Conservation (phyloP, 192 early-diverging fungal species). For the Phycomyces blakesleeanus region DNA sequence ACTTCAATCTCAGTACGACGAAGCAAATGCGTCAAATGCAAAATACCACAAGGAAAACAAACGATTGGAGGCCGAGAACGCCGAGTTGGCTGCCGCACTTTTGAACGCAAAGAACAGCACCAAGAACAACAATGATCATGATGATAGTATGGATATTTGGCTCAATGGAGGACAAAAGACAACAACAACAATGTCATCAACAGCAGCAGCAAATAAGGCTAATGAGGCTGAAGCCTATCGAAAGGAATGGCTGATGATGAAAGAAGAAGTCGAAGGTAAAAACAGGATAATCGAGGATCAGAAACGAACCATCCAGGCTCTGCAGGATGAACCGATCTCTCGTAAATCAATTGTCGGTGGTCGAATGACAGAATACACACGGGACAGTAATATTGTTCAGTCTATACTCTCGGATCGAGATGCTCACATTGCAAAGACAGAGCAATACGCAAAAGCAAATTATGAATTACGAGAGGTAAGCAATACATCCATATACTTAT, state of each 20-base stretch:
- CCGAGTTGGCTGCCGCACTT: constrained; percentile 26
- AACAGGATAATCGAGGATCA: constrained; percentile 14
- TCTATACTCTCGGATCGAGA: constrained; percentile 23
- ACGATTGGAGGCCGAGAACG: constrained; percentile 15
- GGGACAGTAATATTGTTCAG: constrained; percentile 12
- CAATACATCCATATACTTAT: background rate
- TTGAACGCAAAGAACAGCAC: constrained; percentile 5
- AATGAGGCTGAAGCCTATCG: background rate
- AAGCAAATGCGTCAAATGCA: constrained; percentile 17
- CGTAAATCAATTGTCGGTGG: background rate
- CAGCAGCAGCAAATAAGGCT: background rate
- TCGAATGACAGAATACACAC: background rate
- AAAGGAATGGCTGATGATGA: background rate
- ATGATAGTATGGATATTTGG: background rate
- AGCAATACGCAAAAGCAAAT: constrained; percentile 6
- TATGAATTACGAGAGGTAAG: constrained; percentile 12
- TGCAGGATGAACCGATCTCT: constrained; percentile 1
- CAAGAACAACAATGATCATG: background rate
- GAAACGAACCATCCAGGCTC: constrained; percentile 7
- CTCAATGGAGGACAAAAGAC: background rate
- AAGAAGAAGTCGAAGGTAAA: background rate
- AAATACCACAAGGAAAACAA: constrained; percentile 27
- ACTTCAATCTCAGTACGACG: constrained; percentile 36
- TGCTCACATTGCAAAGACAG: background rate
- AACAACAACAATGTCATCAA: background rate